A percentile compares a stretch with the other conserved stretches of the same genome.
phyloP scores from a whole-genome alignment of 2,329 filamentous ascomycete genomes.

The Aaosphaeria arxii region DNA sequence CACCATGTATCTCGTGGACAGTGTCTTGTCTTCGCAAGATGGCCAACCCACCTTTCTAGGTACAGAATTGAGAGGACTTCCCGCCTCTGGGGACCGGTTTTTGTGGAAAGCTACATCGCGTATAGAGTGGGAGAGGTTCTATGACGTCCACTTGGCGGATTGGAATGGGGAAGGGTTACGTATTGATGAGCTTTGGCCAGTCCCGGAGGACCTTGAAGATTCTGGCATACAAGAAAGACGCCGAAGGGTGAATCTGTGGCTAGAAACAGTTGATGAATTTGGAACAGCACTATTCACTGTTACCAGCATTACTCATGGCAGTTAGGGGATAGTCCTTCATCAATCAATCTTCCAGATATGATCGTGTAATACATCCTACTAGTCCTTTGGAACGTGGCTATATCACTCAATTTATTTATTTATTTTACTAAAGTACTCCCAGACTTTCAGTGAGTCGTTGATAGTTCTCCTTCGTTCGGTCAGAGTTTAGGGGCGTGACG shows the following conservation, averaged over 20 bases:
- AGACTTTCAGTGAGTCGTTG: no score
- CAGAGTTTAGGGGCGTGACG: no score
- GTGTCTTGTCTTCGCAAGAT: constrained; percentile 44
- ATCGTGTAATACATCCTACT: no score
- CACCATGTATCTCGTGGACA: constrained; percentile 55
- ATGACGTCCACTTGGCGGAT: constrained; percentile 30
- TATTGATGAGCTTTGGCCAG: constrained; percentile 54
- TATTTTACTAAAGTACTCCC: no score
- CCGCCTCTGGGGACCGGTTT: constrained; percentile 27
- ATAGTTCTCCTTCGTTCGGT: no score
- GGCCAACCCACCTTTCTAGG: constrained; percentile 49
- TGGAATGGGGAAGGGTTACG: constrained; percentile 42
- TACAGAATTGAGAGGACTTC: constrained; percentile 47
- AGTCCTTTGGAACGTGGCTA: no score
- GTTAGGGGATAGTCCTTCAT: neutral
- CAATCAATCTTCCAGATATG: no score
- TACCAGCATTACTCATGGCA: neutral
- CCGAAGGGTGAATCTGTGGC: constrained; percentile 50
- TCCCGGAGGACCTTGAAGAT: constrained; percentile 30
- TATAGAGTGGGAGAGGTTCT: constrained; percentile 40
- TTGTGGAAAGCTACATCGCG: constrained; percentile 45
- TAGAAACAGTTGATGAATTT: constrained; percentile 52
- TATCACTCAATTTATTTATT: no score
- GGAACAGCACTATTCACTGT: constrained; percentile 54
- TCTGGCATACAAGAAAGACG: constrained; percentile 16